Base-by-base conservation (phyloP, 73 alveolate genomes). In the Blepharisma stoltei region DNA sequence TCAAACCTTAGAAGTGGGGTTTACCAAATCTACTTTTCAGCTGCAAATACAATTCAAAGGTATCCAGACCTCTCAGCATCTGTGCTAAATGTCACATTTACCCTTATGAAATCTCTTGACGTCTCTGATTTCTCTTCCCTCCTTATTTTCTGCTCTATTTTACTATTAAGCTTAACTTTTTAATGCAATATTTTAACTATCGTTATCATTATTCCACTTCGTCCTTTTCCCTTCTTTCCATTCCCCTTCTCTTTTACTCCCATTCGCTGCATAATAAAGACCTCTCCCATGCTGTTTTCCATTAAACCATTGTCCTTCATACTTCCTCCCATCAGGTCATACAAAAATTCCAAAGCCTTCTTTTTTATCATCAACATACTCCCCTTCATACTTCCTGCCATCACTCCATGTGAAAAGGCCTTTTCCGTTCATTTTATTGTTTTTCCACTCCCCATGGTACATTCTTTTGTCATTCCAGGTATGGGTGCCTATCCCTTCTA, bases 401-500 rank as follows among this genome's bases (percentile, higher is more conserved):
- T 89, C 89, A 6, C 60, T 55, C 88, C 91, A 89, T 9, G 54
- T n/a, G 78, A 86, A 86, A 11, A 44, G 78, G 27, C 96, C 96
- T 83, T 71, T 77, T 20, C 93, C 93, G 70, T 89, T 86, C 91
- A 87, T 89, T 43, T 81, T 87, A 82, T 88, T 83, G 67, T 54
- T 82, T 50, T 80, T 67, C 86, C 92, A 89, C 43, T 87, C 78
- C 8, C 96, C 96, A 46, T 77, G 69, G 53, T 89, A 89, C 20
- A 20, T 49, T 71, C 86, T 86, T 5, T 84, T 92, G 55, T 86
- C 94, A 50, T 76, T 77, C 83, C 89, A 90, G 21, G 54, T 53
- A 70, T 88, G 88, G 32, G 78, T 81, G 6, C 97, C 97, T 21
- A 71, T 48, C 14, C 97, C 97, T 32, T 80, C 71, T 27, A 88